A percentile compares a stretch with the other conserved stretches of the same genome.
These are phyloP conservation scores for Ceratocystis variospora DNA, from an alignment of 2,329 filamentous ascomycete genomes.

Conservation along the genomic window DNA sequence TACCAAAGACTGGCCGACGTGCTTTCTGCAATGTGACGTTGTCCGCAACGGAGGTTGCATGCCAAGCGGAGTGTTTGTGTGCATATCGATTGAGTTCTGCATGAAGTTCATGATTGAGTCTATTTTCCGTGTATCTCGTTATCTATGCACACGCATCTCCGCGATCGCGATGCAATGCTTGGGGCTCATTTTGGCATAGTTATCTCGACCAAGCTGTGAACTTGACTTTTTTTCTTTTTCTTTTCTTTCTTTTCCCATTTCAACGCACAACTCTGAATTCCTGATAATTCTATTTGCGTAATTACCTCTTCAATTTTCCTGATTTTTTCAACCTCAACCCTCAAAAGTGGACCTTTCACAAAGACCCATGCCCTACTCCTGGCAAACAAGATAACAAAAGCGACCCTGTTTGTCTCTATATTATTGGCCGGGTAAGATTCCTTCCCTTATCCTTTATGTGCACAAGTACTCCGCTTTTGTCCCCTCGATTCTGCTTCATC, in stretches of 20 bases:
- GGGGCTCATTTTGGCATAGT: not conserved
- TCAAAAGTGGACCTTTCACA: not conserved
- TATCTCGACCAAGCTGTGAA: not conserved
- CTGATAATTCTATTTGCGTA: not conserved
- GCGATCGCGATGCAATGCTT: not conserved
- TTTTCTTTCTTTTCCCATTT: not conserved
- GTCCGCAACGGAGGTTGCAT: not conserved
- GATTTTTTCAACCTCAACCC: not conserved
- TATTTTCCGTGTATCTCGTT: not conserved
- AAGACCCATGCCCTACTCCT: not conserved
- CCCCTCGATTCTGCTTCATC: not conserved
- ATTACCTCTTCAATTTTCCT: not conserved
- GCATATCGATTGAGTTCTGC: not conserved
- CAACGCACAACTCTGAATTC: not conserved
- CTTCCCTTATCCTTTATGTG: not conserved
- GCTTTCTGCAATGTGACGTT: constrained; percentile 2
- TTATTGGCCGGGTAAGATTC: not conserved
- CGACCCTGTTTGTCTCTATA: not conserved
- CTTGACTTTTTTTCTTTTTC: not conserved
- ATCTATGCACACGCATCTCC: too few relatives aligned
- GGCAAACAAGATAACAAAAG: not conserved
- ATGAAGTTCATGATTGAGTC: not conserved
- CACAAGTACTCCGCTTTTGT: not conserved
- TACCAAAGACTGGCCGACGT: not conserved
- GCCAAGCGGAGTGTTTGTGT: constrained; percentile 1